Conservation (phyloP, 1,284 basidiomycete genomes). For the Irpex sp. region DNA sequence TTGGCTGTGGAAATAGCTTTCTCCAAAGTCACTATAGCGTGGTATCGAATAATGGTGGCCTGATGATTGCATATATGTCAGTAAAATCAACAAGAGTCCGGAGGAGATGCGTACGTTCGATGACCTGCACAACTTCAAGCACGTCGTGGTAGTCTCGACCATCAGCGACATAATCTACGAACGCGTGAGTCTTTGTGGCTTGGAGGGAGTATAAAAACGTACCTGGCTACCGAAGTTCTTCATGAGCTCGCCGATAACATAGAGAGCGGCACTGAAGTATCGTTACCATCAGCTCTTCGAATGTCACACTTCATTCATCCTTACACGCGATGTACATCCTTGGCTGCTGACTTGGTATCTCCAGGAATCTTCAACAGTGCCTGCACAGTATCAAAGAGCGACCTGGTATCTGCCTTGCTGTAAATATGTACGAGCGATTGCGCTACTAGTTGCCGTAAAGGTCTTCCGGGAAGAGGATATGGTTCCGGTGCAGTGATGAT, state of each 20-base stretch:
- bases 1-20: constrained; percentile 79
- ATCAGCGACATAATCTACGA: constrained; percentile 90
- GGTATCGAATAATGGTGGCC: constrained; percentile 73
- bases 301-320: not conserved
- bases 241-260: constrained; percentile 88
- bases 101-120: constrained; percentile 53
- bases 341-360: constrained; percentile 66
- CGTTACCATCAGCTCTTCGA: not conserved
- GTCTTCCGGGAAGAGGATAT: constrained; percentile 81
- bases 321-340: constrained; percentile 34
- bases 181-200: constrained; percentile 4
- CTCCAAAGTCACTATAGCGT: constrained; percentile 75
- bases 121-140: constrained; percentile 66
- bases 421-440: constrained; percentile 81
- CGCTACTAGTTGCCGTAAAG: constrained; percentile 76
- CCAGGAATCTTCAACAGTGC: constrained; percentile 69
- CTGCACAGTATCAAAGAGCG: constrained; percentile 88
- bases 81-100: not conserved
- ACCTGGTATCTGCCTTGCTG: constrained; percentile 76
- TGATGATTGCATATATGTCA: not conserved
- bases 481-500: constrained; percentile 55
- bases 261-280: constrained; percentile 63
- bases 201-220: constrained; percentile 5
- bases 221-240: constrained; percentile 80
- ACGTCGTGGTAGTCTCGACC: constrained; percentile 72